phyloP scores from a whole-genome alignment of 441 rosid species.

The Populus hybrid region DNA sequence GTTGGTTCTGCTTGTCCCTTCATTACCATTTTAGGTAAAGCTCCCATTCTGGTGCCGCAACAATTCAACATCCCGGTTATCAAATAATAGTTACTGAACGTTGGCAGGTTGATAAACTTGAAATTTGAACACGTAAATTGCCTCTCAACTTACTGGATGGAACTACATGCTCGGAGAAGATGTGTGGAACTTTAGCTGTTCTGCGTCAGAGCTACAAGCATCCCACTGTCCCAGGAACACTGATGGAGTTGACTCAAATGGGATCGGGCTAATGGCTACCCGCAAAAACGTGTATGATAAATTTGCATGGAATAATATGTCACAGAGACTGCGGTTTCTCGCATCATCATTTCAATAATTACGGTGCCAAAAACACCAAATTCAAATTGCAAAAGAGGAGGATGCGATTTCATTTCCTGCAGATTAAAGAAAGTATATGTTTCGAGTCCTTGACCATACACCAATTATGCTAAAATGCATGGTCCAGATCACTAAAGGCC shows the following conservation, averaged over 20 bases:
- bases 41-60: too few relatives aligned
- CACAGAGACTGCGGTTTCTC: neutral
- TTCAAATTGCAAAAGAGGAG: neutral
- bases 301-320: neutral
- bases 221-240: neutral
- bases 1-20: too few relatives aligned
- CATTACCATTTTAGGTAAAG: too few relatives aligned
- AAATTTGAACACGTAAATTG: too few relatives aligned
- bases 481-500: slow-evolving; percentile 7
- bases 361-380: neutral
- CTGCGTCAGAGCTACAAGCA: neutral
- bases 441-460: neutral
- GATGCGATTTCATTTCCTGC: neutral
- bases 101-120: too few relatives aligned
- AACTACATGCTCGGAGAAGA: neutral
- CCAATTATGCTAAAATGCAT: neutral
- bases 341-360: neutral
- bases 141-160: too few relatives aligned
- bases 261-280: neutral
- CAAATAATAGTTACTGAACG: neutral
- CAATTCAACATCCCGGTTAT: too few relatives aligned
- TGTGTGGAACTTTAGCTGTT: neutral
- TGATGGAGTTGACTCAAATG: neutral
- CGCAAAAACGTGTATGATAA: neutral
- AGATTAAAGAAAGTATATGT: neutral